Percentiles rank a stretch among this genome's conserved stretches.
Conservation (phyloP, 306 rosid species). For the Morella rubra region DNA sequence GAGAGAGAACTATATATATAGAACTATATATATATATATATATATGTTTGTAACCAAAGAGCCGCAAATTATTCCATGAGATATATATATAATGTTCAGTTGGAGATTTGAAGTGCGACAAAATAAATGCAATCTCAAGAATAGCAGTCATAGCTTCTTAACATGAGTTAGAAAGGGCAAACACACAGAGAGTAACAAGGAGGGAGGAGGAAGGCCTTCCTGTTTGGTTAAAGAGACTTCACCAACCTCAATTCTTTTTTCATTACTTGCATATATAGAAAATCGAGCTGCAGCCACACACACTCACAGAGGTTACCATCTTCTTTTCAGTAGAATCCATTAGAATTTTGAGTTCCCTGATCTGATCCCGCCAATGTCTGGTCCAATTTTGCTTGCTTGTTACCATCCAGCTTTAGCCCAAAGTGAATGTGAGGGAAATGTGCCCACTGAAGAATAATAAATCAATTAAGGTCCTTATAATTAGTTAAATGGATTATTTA, state of each 20-base stretch:
- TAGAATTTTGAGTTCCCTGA: slow-evolving; percentile 56
- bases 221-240: slow-evolving; percentile 37
- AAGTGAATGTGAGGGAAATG: slow-evolving; percentile 97
- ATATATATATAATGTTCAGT: slow-evolving; percentile 24
- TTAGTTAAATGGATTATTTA: neutral
- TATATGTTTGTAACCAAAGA: neutral
- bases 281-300: slow-evolving; percentile 15
- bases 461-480: neutral
- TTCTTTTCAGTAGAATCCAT: slow-evolving; percentile 52
- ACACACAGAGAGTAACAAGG: slow-evolving; percentile 27
- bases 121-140: slow-evolving; percentile 42
- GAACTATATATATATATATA: no score
- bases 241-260: slow-evolving; percentile 43
- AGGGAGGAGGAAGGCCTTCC: slow-evolving; percentile 40
- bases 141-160: slow-evolving; percentile 29
- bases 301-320: slow-evolving; percentile 32
- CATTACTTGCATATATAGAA: slow-evolving; percentile 30
- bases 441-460: slow-evolving; percentile 74
- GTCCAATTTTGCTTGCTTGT: slow-evolving; percentile 64
- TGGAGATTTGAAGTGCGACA: slow-evolving; percentile 27
- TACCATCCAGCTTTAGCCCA: slow-evolving; percentile 85
- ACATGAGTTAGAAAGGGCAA: slow-evolving; percentile 9
- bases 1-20: no score
- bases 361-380: slow-evolving; percentile 42
- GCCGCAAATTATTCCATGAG: slow-evolving; percentile 9